These are phyloP conservation scores for Zalerion maritima DNA, from an alignment of 495 filamentous ascomycete species.

Conservation along the genomic window DNA sequence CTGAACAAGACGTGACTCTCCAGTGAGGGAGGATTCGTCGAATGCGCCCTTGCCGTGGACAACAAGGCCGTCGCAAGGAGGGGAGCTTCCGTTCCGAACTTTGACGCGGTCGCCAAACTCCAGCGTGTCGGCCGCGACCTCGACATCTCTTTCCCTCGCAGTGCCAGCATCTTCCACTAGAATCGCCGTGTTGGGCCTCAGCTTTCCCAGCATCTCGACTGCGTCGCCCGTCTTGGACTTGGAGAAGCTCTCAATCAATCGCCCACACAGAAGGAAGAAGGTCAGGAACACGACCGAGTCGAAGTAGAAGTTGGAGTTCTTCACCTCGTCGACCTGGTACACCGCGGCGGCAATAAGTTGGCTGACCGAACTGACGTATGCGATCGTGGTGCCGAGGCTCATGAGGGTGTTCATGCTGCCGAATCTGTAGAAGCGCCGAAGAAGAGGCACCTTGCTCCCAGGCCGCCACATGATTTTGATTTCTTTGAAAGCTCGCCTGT, in stretches of 20 bases:
- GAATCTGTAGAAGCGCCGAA: constrained; percentile 75
- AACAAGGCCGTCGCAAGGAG: constrained; percentile 69
- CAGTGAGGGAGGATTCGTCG: constrained; percentile 83
- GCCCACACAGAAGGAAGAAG: constrained; percentile 68
- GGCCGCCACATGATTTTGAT: constrained; percentile 64
- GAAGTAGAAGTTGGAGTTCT: constrained; percentile 61
- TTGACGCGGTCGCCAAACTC: constrained; percentile 72
- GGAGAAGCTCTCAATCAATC: constrained; percentile 79
- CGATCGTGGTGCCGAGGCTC: constrained; percentile 75
- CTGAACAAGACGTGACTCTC: constrained; percentile 64
- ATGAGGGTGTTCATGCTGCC: constrained; percentile 96
- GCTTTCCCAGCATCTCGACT: constrained; percentile 60
- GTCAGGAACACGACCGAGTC: constrained; percentile 92
- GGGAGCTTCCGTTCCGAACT: constrained; percentile 66
- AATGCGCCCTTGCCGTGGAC: constrained; percentile 52
- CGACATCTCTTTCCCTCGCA: constrained; percentile 16
- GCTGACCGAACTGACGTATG: constrained; percentile 72
- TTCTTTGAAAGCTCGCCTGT: constrained; percentile 64
- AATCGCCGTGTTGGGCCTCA: constrained; percentile 67
- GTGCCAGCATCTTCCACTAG: constrained; percentile 37
- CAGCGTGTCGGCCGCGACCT: constrained; percentile 54
- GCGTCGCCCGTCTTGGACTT: constrained; percentile 87
- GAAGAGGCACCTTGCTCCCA: constrained; percentile 60
- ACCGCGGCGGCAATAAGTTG: constrained; percentile 57
- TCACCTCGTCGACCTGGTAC: constrained; percentile 11